Evolutionary conservation across 768 basidiomycete species (phyloP).

Genomic region (Xerocomellus intermedius): DNA sequence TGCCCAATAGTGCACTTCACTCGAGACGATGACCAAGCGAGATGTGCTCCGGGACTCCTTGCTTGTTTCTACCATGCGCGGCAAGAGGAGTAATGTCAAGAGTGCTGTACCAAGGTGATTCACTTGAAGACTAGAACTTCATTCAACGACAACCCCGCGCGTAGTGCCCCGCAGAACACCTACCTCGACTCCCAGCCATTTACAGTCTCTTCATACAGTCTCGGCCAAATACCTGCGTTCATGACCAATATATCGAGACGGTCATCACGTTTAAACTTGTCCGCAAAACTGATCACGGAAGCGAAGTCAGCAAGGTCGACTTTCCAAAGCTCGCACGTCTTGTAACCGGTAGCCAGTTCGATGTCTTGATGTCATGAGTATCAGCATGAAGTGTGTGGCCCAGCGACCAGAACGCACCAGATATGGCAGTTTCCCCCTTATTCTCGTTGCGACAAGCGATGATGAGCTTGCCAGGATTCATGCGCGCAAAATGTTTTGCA

Average conservation of each 20-base stretch:
- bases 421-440: conserved; percentile 25
- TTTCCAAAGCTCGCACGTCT: conserved; percentile 8
- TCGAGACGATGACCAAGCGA: too few species aligned
- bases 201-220: conserved; percentile 23
- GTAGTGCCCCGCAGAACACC: too few species aligned
- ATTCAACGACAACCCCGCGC: not conserved
- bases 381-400: not conserved
- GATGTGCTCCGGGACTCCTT: too few species aligned
- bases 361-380: conserved; percentile 18
- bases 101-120: conserved; percentile 36
- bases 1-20: too few species aligned
- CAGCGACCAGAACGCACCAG: not conserved
- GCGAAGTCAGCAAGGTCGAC: conserved; percentile 18
- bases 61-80: too few species aligned
- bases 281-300: conserved; percentile 14
- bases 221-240: conserved; percentile 37
- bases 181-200: conserved; percentile 51
- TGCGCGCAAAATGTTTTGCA: conserved; percentile 30
- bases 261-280: conserved; percentile 10
- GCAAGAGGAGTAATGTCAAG: conserved; percentile 28
- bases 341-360: conserved; percentile 24
- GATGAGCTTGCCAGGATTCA: conserved; percentile 31
- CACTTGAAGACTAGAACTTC: conserved; percentile 31
- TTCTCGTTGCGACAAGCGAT: conserved; percentile 28
- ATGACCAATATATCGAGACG: conserved; percentile 37